Conservation (phyloP, 2,329 filamentous ascomycete species). For the Whalleya microplaca region DNA sequence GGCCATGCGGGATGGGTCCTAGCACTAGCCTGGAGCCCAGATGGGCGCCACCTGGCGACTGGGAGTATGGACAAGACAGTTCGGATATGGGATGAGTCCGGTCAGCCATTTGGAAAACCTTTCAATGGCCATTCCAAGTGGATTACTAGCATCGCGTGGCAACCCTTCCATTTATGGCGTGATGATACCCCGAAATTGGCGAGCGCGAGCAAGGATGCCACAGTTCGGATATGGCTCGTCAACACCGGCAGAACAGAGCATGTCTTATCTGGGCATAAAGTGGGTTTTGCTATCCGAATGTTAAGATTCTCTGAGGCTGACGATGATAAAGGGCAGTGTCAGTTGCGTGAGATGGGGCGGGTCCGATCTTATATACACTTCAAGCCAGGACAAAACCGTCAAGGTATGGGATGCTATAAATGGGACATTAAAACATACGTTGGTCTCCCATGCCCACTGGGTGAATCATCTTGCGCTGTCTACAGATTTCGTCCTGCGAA, state of each 20-base stretch:
- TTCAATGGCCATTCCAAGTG: conserved; percentile 89
- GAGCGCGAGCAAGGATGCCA: conserved; percentile 87
- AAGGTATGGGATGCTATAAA: conserved; percentile 85
- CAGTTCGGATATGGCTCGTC: conserved; percentile 84
- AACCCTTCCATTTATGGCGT: conserved; percentile 85
- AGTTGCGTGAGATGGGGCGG: conserved; percentile 95
- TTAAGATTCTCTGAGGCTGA: conserved; percentile 11
- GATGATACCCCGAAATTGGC: conserved; percentile 78
- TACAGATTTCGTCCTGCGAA: conserved; percentile 87
- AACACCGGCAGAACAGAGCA: conserved; percentile 78
- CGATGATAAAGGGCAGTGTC: conserved; percentile 65
- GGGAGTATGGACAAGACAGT: conserved; percentile 93
- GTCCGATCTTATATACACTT: conserved; percentile 80
- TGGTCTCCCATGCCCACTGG: conserved; percentile 87
- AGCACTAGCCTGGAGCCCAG: conserved; percentile 84
- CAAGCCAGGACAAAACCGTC: conserved; percentile 89
- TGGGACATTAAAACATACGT: conserved; percentile 78
- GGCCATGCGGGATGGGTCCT: conserved; percentile 92
- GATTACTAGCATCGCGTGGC: conserved; percentile 87
- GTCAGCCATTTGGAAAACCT: conserved; percentile 70
- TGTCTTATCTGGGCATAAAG: conserved; percentile 80
- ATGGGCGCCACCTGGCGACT: conserved; percentile 79
- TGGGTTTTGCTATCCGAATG: conserved; percentile 15
- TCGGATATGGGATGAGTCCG: conserved; percentile 86
- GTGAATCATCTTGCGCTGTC: conserved; percentile 94